These are phyloP conservation scores for Fusarium circinatum DNA, from an alignment of 2,329 filamentous ascomycete genomes.

Conservation along the genomic window DNA sequence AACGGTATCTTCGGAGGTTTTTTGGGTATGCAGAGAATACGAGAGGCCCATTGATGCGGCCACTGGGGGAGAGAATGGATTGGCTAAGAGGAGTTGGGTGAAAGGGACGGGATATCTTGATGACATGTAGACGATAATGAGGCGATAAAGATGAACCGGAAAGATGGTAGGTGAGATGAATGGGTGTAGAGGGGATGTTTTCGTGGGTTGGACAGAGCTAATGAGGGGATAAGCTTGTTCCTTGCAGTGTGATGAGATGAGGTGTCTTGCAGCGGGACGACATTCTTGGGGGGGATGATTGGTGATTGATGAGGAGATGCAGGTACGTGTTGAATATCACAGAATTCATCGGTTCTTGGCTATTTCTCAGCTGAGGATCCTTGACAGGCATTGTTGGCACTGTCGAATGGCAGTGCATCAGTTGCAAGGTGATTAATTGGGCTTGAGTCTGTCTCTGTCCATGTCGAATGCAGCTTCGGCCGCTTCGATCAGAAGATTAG, in stretches of 20 bases:
- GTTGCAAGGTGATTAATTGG: rapidly evolving
- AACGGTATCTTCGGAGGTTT: conserved; percentile 2
- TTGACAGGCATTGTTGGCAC: not conserved
- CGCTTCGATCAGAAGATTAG: not conserved
- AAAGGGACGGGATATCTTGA: not conserved
- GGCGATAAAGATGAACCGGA: not conserved
- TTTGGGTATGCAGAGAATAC: not conserved
- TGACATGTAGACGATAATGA: conserved; percentile 13
- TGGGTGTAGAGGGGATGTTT: not conserved
- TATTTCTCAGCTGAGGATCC: not conserved
- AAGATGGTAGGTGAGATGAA: not conserved
- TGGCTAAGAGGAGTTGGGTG: not conserved
- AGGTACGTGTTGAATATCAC: not conserved
- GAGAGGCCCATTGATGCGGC: not conserved
- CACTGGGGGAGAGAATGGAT: not conserved
- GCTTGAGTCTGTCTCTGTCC: not conserved
- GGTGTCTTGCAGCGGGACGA: not conserved
- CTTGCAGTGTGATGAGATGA: not conserved
- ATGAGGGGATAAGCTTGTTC: not conserved
- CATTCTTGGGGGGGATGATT: not conserved
- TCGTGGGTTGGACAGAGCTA: not conserved
- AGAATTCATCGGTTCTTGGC: not conserved
- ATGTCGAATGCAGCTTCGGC: not conserved
- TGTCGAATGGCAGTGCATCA: no score
- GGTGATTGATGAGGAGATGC: not conserved